Evolutionary conservation across 164 flowering plant genomes (phyloP).

Genomic region (Aristolochia fimbriata): DNA sequence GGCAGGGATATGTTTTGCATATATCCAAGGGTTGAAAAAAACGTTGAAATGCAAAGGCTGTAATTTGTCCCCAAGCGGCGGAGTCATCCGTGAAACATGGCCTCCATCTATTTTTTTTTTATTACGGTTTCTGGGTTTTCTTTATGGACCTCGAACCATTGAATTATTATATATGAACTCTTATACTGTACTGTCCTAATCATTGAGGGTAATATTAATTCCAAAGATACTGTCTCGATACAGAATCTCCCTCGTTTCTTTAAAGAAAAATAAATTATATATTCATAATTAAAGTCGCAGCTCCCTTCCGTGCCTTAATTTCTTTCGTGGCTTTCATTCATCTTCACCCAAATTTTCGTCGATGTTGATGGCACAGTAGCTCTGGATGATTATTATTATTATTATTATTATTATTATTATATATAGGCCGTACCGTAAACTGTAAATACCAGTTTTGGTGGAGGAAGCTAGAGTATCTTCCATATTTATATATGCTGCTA

Average conservation of each 20-base stretch:
- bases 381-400: too few species aligned
- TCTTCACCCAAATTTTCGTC: background rate
- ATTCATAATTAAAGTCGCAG: background rate
- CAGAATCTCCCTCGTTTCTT: conserved; percentile 8
- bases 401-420: too few species aligned
- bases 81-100: too few species aligned
- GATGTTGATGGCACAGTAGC: too few species aligned
- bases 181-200: conserved; percentile 15
- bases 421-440: too few species aligned
- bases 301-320: background rate
- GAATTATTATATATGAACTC: conserved; percentile 10
- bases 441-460: too few species aligned
- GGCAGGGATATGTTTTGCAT: too few species aligned
- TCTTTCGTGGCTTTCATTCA: background rate
- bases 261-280: too few species aligned
- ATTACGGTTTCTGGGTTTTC: background rate
- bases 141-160: background rate
- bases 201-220: conserved; percentile 20
- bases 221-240: conserved; percentile 1
- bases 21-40: too few species aligned
- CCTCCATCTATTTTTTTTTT: background rate
- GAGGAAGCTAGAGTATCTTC: too few species aligned
- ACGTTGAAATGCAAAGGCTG: background rate
- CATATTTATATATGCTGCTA: too few species aligned
- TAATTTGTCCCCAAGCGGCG: background rate